Evolutionary conservation across 345 rosid species (phyloP).

Genomic region (Fremontodendron californicum): DNA sequence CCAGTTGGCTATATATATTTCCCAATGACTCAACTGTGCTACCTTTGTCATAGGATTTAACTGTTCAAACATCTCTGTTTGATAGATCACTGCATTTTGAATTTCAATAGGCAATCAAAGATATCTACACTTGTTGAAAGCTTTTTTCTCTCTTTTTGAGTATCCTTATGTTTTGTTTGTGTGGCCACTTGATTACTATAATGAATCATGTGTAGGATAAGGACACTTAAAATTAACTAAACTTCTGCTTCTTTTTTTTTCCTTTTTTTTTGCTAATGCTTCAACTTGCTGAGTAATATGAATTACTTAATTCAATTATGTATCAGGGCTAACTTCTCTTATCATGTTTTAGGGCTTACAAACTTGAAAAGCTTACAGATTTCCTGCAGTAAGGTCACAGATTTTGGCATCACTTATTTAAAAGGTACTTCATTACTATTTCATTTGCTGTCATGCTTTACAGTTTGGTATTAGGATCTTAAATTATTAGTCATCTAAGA

Average conservation of each 20-base stretch:
- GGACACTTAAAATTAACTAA: neutral
- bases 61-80: neutral
- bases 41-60: neutral
- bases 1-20: neutral
- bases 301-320: constrained; percentile 7
- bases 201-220: neutral
- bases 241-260: neutral
- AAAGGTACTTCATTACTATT: constrained; percentile 44
- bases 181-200: neutral
- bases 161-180: neutral
- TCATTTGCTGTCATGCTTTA: neutral
- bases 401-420: constrained; percentile 65
- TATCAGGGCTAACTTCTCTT: constrained; percentile 40
- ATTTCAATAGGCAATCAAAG: neutral
- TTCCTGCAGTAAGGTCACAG: constrained; percentile 72
- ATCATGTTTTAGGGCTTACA: constrained; percentile 52
- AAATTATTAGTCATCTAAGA: neutral
- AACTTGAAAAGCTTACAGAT: constrained; percentile 71
- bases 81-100: neutral
- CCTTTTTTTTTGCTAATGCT: neutral
- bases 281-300: neutral
- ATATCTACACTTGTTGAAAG: neutral
- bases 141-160: neutral
- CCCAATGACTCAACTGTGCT: neutral
- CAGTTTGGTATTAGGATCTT: neutral